phyloP scores from a whole-genome alignment of 176 grass and related monocot species.

The Urochloa ruziziensis region DNA sequence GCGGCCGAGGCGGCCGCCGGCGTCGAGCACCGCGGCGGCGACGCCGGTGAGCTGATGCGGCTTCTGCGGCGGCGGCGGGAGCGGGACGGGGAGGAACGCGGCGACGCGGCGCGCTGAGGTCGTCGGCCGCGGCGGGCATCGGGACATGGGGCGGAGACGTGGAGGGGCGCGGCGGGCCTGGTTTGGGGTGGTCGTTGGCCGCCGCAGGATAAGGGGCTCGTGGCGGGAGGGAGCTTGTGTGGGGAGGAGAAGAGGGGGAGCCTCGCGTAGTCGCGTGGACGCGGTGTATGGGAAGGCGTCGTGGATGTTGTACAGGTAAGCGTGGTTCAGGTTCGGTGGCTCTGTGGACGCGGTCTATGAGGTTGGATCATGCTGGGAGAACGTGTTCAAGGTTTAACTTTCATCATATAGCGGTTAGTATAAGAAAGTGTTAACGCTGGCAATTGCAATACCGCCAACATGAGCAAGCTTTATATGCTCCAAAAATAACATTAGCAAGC shows the following conservation, averaged over 20 bases:
- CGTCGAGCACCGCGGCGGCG: slow-evolving; percentile 46
- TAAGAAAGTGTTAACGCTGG: too few species aligned
- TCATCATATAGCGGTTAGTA: not conserved
- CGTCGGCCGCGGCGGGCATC: slow-evolving; percentile 26
- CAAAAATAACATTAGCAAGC: too few species aligned
- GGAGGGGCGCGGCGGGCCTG: too few species aligned
- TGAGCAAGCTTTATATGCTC: too few species aligned
- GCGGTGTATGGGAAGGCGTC: not conserved
- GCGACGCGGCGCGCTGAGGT: slow-evolving; percentile 20
- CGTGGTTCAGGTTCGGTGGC: not conserved
- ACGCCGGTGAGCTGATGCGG: slow-evolving; percentile 40
- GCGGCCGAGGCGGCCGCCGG: slow-evolving; percentile 45
- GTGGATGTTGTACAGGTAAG: not conserved
- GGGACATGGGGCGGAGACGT: not conserved
- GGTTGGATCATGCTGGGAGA: too few species aligned
- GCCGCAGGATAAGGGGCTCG: slow-evolving; percentile 51
- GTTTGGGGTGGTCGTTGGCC: slow-evolving; percentile 1
- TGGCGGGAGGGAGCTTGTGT: slow-evolving; percentile 40
- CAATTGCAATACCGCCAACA: too few species aligned
- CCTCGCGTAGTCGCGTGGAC: not conserved
- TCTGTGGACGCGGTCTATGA: not conserved
- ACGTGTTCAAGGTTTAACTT: not conserved
- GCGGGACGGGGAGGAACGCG: slow-evolving; percentile 22
- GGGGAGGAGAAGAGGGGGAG: not conserved
- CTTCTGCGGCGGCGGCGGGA: slow-evolving; percentile 28